Conservation (phyloP, 129 eudicot genomes). For the Solidago caesia region DNA sequence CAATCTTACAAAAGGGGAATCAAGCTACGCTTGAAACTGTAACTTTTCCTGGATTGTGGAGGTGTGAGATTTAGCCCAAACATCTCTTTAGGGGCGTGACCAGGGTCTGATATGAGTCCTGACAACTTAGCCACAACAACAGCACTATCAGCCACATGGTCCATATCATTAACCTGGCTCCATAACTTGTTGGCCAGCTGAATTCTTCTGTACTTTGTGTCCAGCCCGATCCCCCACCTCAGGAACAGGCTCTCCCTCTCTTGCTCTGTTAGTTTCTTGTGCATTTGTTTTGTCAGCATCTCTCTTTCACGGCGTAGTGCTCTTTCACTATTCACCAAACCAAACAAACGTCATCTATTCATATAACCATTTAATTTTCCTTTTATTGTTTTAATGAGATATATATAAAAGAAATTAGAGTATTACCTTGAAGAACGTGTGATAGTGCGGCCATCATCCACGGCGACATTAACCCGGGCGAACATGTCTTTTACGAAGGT, state of each 20-base stretch:
- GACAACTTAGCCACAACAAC: conserved; percentile 73
- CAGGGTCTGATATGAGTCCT: conserved; percentile 53
- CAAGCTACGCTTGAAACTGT: conserved; percentile 64
- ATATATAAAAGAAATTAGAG: neutral
- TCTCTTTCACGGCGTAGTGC: conserved; percentile 67
- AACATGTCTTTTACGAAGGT: conserved; percentile 64
- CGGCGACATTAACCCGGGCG: conserved; percentile 45
- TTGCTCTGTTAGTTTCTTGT: conserved; percentile 63
- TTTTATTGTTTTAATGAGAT: neutral
- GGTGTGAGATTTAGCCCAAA: conserved; percentile 75
- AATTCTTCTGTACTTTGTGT: conserved; percentile 62
- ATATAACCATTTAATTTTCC: neutral
- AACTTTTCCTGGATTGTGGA: conserved; percentile 42
- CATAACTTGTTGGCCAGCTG: conserved; percentile 77
- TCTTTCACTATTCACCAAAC: conserved; percentile 44
- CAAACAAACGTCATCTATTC: neutral
- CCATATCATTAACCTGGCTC: conserved; percentile 57
- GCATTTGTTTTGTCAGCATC: conserved; percentile 75
- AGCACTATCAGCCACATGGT: conserved; percentile 85
- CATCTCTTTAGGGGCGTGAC: conserved; percentile 74
- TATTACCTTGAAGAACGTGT: conserved; percentile 67
- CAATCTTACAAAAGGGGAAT: conserved; percentile 44
- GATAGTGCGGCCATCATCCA: conserved; percentile 57
- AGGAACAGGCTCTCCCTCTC: conserved; percentile 67
- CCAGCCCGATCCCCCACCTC: conserved; percentile 70